Evolutionary conservation across 106 monocot genomes (phyloP).

Genomic region (Dendrobium chrysotoxum): DNA sequence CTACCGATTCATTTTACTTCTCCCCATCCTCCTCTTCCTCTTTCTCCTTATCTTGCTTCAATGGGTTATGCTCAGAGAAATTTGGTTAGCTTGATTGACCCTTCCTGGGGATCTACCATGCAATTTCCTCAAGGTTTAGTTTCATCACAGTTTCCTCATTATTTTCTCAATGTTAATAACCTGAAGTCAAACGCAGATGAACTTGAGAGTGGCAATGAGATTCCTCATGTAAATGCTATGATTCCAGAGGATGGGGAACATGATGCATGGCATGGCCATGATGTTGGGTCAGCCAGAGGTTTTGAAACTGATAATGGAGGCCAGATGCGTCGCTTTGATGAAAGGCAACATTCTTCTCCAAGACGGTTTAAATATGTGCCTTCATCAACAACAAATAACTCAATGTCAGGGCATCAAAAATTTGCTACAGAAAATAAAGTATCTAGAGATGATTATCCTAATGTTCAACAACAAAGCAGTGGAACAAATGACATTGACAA

Average conservation of each 20-base stretch:
- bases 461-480: constrained; percentile 20
- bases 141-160: constrained; percentile 40
- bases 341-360: constrained; percentile 14
- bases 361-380: constrained; percentile 16
- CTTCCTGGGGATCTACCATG: constrained; percentile 43
- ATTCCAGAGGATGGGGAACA: constrained; percentile 33
- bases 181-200: constrained; percentile 40
- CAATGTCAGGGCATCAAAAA: constrained; percentile 28
- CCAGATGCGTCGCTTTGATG: constrained; percentile 26
- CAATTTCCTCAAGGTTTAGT: constrained; percentile 55
- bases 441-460: constrained; percentile 21
- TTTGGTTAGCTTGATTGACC: constrained; percentile 34
- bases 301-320: constrained; percentile 21
- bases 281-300: constrained; percentile 26
- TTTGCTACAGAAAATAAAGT: constrained; percentile 28
- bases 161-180: constrained; percentile 19
- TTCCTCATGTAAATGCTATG: constrained; percentile 18
- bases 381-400: constrained; percentile 20
- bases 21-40: background rate
- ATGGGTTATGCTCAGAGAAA: constrained; percentile 41
- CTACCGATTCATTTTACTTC: constrained; percentile 49
- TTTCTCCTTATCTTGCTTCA: constrained; percentile 39
- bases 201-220: constrained; percentile 29
- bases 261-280: constrained; percentile 8
- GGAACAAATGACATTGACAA: constrained; percentile 25